Base-by-base conservation (phyloP, 495 filamentous ascomycete genomes). In the Xylaria grammica region DNA sequence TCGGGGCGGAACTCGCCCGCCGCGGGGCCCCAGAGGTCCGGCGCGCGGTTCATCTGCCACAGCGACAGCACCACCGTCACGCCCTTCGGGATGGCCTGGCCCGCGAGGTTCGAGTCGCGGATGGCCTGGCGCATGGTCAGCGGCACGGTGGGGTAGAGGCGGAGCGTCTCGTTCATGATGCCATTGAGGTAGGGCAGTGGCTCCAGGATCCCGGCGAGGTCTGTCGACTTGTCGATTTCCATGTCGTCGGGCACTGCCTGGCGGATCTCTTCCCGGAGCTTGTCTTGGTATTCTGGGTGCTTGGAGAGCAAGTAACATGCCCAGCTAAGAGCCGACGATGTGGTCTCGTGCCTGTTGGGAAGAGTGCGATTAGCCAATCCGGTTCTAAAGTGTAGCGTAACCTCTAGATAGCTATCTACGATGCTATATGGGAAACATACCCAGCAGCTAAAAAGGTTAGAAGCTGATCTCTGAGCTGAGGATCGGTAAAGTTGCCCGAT, bases 361-460 rank as follows among this genome's bases (percentile, higher is more conserved):
- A 20, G 24, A 53, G 26, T 56, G 11, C 17, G 32, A 55, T 36
- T 32, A 55, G 46, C 10, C 9, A 8, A 13, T 48, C 2, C 29
- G 3, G 6, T 17, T 30, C 15, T 29, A 15, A 17, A 15, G 67
- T 74, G 54, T 67, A 77, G 79, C 4, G 78, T 79, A 6, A 24
- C 11, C 32, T 34, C n/a, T 6, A n/a, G 6, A 51, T 4, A 30
- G 24, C 1, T 7, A 19, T 4, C 44, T n/a, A 8, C 34, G n/a
- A 13, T 52, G 13, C 30, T 19, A 22, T 30, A 20, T 19, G 27
- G 10, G 19, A 19, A 22, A 58, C 69, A n/a, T 50, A 71, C 69
- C 92, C 92, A 0, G 92, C 92, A 4, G 86, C 88, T 3, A 94
- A 82, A 78, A 93, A 93, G 4, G 91, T 94, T 88, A 94, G 91